phyloP scores from a whole-genome alignment of 2,329 filamentous ascomycete genomes.

The Cercospora zeae-maydis region DNA sequence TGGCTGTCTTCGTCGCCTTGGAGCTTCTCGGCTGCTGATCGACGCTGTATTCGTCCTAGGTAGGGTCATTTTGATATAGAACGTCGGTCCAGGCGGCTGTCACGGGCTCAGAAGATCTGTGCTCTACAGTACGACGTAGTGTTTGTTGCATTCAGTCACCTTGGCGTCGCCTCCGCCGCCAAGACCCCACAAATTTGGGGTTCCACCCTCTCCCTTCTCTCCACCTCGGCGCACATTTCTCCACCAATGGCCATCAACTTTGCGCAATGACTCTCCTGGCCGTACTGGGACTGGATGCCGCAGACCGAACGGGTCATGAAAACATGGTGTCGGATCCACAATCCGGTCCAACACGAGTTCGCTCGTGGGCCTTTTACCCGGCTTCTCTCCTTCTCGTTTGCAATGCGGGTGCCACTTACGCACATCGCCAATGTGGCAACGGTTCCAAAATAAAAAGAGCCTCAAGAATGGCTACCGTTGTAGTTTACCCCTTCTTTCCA shows the following conservation, averaged over 20 bases:
- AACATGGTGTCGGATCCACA: not conserved
- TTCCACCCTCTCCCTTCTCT: not conserved
- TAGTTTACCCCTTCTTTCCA: not conserved
- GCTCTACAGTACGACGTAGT: not conserved
- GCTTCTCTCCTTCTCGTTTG: not conserved
- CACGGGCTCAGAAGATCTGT: not conserved
- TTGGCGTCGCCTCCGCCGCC: constrained; percentile 1
- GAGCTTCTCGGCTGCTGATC: not conserved
- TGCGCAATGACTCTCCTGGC: too few species aligned
- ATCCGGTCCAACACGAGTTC: not conserved
- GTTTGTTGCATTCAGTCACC: not conserved
- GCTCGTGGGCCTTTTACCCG: not conserved
- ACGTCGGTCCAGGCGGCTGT: not conserved
- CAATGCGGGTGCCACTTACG: constrained; percentile 1
- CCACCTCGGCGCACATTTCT: not conserved
- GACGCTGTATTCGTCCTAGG: not conserved
- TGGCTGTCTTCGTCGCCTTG: not conserved
- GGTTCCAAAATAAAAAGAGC: constrained; percentile 8
- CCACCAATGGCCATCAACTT: not conserved
- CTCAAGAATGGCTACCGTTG: not conserved
- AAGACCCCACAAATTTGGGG: not conserved
- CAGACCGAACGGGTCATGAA: not conserved
- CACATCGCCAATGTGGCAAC: not conserved
- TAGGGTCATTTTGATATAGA: not conserved
- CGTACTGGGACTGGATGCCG: not conserved